A percentile compares a stretch with the other conserved stretches of the same genome.
Evolutionary conservation across 805 yeast genomes (phyloP).

Genomic region (Saturnispora sekii): DNA sequence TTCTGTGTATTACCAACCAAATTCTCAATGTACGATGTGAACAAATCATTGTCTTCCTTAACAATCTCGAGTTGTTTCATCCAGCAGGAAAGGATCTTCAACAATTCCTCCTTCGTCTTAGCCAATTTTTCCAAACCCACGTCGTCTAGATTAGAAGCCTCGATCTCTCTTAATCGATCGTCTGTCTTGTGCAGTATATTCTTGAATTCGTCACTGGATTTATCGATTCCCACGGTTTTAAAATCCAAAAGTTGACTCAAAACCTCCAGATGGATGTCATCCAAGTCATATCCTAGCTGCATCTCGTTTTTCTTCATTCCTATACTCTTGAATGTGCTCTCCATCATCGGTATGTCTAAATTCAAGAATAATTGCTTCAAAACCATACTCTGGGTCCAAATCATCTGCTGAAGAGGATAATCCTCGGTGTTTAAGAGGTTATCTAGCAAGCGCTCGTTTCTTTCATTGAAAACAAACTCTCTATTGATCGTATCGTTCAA

Average conservation of each 20-base stretch:
- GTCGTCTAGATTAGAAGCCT: not conserved
- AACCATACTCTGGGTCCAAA: constrained; percentile 61
- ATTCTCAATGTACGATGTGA: constrained; percentile 82
- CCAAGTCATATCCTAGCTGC: constrained; percentile 5
- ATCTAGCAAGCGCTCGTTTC: constrained; percentile 19
- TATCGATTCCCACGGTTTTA: constrained; percentile 11
- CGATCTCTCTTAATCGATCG: constrained; percentile 8
- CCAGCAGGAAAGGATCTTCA: constrained; percentile 35
- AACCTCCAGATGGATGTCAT: constrained; percentile 8
- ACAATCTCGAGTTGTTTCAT: constrained; percentile 38
- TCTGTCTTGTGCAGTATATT: constrained; percentile 19
- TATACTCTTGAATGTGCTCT: constrained; percentile 33
- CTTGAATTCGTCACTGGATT: constrained; percentile 21
- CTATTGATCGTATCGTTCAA: not conserved
- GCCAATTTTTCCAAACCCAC: constrained; percentile 22
- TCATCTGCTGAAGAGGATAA: constrained; percentile 46
- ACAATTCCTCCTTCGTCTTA: constrained; percentile 30
- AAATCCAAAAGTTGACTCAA: constrained; percentile 27
- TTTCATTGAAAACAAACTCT: constrained; percentile 15
- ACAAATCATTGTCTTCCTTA: constrained; percentile 59
- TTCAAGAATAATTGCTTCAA: constrained; percentile 54
- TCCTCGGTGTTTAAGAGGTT: constrained; percentile 21
- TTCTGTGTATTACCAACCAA: constrained; percentile 86
- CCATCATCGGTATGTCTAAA: constrained; percentile 64
- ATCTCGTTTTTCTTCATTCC: constrained; percentile 11